phyloP scores from a whole-genome alignment of 176 grass and related monocot species.

The Rhynchospora tenuis region DNA sequence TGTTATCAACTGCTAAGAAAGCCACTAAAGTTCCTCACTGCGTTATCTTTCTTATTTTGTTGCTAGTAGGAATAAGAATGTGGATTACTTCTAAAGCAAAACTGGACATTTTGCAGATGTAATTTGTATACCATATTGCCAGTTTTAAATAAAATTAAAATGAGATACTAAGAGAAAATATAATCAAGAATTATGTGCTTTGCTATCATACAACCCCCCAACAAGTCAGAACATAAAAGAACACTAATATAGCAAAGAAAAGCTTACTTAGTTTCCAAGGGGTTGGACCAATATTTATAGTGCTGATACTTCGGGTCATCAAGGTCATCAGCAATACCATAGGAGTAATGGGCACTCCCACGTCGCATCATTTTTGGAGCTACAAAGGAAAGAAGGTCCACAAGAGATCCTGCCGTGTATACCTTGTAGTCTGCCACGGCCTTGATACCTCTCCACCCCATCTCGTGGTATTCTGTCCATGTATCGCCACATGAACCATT shows the following conservation, averaged over 20 bases:
- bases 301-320: conserved; percentile 83
- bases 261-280: conserved; percentile 91
- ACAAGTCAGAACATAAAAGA: neutral
- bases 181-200: neutral
- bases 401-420: conserved; percentile 57
- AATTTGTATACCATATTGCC: neutral
- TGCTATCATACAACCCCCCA: neutral
- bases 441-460: conserved; percentile 96
- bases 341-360: conserved; percentile 79
- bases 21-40: neutral
- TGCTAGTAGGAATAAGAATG: neutral
- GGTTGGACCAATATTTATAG: conserved; percentile 99
- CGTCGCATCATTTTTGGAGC: conserved; percentile 99
- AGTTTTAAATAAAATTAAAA: neutral
- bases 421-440: conserved; percentile 88
- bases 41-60: neutral
- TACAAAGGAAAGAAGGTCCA: conserved; percentile 91
- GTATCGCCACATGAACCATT: conserved; percentile 81
- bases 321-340: conserved; percentile 92
- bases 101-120: neutral
- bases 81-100: neutral
- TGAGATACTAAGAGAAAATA: neutral
- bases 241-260: neutral
- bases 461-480: conserved; percentile 97
- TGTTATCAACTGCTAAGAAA: neutral